A percentile compares a stretch with the other conserved stretches of the same genome.
phyloP scores from a whole-genome alignment of 352 stramenopile species.

The Poterioochromonas sp. region DNA sequence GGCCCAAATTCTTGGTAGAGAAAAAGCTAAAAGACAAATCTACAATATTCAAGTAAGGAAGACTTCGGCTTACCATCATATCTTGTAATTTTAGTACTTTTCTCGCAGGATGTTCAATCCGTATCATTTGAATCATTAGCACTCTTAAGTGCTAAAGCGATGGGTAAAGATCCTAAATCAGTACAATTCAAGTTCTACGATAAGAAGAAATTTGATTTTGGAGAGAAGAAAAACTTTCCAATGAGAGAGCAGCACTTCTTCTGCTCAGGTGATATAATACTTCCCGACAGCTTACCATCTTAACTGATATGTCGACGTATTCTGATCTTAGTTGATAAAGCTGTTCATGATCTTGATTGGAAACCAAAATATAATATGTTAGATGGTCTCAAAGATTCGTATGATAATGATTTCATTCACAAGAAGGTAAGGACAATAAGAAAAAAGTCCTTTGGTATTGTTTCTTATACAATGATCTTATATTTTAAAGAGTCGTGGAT shows the following conservation, averaged over 20 bases:
- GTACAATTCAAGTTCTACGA: constrained; percentile 46
- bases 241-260: constrained; percentile 48
- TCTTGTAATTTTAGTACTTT: neutral
- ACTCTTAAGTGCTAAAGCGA: constrained; percentile 41
- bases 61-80: neutral
- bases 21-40: constrained; percentile 39
- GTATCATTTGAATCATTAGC: constrained; percentile 47
- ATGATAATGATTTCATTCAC: constrained; percentile 46
- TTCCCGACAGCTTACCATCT: no score
- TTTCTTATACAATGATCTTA: no score
- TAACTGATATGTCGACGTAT: neutral
- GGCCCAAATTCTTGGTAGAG: constrained; percentile 41
- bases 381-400: constrained; percentile 44
- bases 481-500: no score
- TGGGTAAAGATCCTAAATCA: constrained; percentile 44
- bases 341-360: constrained; percentile 46
- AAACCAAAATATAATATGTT: constrained; percentile 39
- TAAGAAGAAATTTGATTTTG: constrained; percentile 45
- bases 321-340: constrained; percentile 40
- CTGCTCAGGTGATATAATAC: neutral
- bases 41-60: constrained; percentile 43
- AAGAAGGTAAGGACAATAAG: constrained; percentile 39
- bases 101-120: constrained; percentile 39
- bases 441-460: no score
- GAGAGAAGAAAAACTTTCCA: constrained; percentile 48